Evolutionary conservation across 805 yeast genomes (phyloP), one percentile per base, ranked within the genome.

Genomic region (Wickerhamomyces silvicola): DNA sequence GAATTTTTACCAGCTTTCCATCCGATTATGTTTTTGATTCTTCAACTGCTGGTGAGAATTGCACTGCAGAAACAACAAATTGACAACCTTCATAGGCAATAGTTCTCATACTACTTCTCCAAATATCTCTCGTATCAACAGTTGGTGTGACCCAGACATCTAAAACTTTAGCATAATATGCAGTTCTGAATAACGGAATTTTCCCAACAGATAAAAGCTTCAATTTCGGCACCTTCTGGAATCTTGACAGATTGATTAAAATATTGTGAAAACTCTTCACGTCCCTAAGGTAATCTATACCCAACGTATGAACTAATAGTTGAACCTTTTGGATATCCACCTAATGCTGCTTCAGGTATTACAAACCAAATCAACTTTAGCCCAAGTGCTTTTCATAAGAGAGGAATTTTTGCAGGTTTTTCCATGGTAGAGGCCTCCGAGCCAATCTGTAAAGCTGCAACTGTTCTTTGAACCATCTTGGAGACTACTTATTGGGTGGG

Each of bases 261-360:
- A 36, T 66, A 66, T 22, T 42, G 39, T 3, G 59, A 52, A 40
- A 56, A 65, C 32, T 60, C 66, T 23, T 62, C 60, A 24, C 68
- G 52, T 5, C 72, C 72, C 19, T 54, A 51, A 25, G 59, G 65
- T 23, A 58, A 40, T 35, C 72, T 50, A 45, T 58, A 64, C 0
- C 70, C 72, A 22, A 66, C 39, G 34, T 59, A 60, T 6, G 69
- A 54, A 7, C 69, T 70, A 39, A 66, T 65, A 6, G 52, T 56
- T 17, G 60, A 44, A 3, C 70, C 70, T 41, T 66, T 66, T 10
- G 72, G 70, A 37, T 66, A 66, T 4, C 70, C 72, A 13, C 70
- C 70, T n/a, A 66, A 39, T 2, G 60, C 46, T 14, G 69, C 70
- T 38, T 66, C 72, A 14, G 72, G 72, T 26, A 66, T 42, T n/a